phyloP scores from a whole-genome alignment of 768 basidiomycete genomes.

The Suillus hirtellus region DNA sequence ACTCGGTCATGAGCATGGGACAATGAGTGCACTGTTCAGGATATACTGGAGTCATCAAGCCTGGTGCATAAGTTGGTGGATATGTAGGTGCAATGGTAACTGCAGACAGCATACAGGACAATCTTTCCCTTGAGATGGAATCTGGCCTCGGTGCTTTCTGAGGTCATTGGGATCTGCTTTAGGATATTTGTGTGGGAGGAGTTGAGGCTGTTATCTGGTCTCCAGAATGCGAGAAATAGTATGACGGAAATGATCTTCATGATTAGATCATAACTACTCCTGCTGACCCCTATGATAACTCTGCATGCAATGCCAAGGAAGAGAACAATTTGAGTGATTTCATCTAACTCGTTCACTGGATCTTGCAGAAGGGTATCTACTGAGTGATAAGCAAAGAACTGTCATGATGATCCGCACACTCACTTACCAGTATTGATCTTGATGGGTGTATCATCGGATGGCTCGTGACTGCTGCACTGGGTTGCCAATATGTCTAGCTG shows the following conservation, averaged over 20 bases:
- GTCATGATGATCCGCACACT: background rate
- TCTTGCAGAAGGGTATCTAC: background rate
- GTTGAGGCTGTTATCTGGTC: background rate
- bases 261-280: slow-evolving; percentile 10
- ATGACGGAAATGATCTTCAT: slow-evolving; percentile 2
- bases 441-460: background rate
- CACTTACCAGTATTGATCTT: background rate
- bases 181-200: slow-evolving; percentile 4
- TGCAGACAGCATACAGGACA: background rate
- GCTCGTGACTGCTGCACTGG: background rate
- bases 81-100: no score
- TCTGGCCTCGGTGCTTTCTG: background rate
- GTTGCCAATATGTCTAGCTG: background rate
- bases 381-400: background rate
- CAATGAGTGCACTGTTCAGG: background rate
- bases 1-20: slow-evolving; percentile 1
- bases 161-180: background rate
- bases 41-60: no score
- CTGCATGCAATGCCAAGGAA: background rate
- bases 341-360: background rate
- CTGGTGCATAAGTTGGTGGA: no score
- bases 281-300: slow-evolving; percentile 21
- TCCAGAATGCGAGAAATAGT: background rate
- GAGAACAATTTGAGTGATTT: background rate
- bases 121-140: slow-evolving; percentile 1